These are phyloP conservation scores for Claviceps spartinae DNA, from an alignment of 2,329 filamentous ascomycete species.

Conservation along the genomic window DNA sequence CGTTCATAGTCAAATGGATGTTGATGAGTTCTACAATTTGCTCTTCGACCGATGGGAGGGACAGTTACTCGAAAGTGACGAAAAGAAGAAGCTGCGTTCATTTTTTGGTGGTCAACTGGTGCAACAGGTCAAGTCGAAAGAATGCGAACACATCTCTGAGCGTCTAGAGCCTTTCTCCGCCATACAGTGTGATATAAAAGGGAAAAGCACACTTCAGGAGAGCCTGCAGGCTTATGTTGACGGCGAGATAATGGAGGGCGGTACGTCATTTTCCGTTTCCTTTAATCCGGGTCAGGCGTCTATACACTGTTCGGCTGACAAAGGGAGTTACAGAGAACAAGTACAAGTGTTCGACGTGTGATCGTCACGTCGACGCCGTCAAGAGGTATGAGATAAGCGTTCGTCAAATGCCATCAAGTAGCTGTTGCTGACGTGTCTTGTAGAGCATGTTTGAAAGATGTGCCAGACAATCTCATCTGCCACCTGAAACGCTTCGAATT, in stretches of 20 bases:
- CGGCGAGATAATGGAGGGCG: conserved; percentile 90
- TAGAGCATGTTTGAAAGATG: conserved; percentile 78
- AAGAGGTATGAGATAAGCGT: conserved; percentile 45
- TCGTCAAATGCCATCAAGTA: background rate
- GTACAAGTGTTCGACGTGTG: conserved; percentile 89
- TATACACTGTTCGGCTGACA: background rate
- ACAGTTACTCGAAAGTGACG: conserved; percentile 54
- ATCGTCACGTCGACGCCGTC: conserved; percentile 80
- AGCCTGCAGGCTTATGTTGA: conserved; percentile 92
- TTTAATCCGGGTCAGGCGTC: background rate
- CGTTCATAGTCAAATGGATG: conserved; percentile 87
- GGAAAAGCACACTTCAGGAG: conserved; percentile 69
- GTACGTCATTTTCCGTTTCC: conserved; percentile 23
- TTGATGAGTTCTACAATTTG: conserved; percentile 93
- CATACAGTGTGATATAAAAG: conserved; percentile 92
- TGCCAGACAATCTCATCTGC: conserved; percentile 89
- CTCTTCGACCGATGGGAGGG: conserved; percentile 85
- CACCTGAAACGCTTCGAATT: conserved; percentile 85
- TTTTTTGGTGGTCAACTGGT: conserved; percentile 89
- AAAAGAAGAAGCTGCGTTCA: conserved; percentile 59
- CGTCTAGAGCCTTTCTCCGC: conserved; percentile 82
- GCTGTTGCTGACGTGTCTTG: conserved; percentile 6
- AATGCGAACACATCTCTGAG: conserved; percentile 89
- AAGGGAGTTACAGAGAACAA: conserved; percentile 62
- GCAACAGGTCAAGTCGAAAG: conserved; percentile 89